Conservation (phyloP, 208 protist species). For the Crithidia fasciculata region DNA sequence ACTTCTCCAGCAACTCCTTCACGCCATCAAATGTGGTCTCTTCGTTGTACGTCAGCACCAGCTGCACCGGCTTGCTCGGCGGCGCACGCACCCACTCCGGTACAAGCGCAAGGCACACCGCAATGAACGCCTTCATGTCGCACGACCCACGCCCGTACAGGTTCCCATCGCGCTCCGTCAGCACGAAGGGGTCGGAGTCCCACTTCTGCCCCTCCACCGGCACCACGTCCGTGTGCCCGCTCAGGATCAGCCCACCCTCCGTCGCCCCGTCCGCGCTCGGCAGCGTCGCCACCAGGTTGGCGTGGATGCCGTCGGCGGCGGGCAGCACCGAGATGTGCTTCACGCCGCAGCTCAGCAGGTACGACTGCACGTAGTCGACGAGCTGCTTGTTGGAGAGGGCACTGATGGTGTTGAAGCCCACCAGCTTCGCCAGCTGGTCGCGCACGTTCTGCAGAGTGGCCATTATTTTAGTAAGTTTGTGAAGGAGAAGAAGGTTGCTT, state of each 20-base stretch:
- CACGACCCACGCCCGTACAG: constrained; percentile 71
- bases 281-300: constrained; percentile 69
- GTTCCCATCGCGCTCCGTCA: constrained; percentile 65
- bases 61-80: constrained; percentile 62
- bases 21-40: constrained; percentile 49
- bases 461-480: constrained; percentile 2
- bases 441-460: constrained; percentile 27
- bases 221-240: constrained; percentile 78
- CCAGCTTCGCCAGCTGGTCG: constrained; percentile 57
- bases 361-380: constrained; percentile 46
- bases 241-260: constrained; percentile 69
- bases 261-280: constrained; percentile 48
- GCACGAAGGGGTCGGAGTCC: constrained; percentile 63
- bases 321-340: constrained; percentile 40
- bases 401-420: constrained; percentile 68
- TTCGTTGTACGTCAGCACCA: constrained; percentile 63
- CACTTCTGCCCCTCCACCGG: constrained; percentile 75
- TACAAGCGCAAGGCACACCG: constrained; percentile 51
- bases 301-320: constrained; percentile 50
- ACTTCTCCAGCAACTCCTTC: constrained; percentile 30
- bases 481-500: constrained; percentile 28
- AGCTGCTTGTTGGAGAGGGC: constrained; percentile 51
- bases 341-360: constrained; percentile 39
- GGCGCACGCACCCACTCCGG: constrained; percentile 51
- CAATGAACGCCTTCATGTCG: constrained; percentile 83